Evolutionary conservation across 345 rosid species (phyloP).

Genomic region (Eucalyptus curtisii): DNA sequence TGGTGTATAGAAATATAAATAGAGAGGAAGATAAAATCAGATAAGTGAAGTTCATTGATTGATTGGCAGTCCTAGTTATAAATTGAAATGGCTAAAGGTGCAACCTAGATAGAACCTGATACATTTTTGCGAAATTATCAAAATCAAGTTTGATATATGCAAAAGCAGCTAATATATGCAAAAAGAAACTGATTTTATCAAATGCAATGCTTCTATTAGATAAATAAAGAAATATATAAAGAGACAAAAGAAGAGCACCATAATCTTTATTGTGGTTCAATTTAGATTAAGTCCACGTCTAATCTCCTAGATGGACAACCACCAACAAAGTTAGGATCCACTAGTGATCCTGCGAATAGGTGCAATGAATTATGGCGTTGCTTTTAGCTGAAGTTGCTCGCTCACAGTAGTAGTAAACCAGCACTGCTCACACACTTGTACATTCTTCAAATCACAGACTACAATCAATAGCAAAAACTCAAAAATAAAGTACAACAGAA

Average conservation of each 20-base stretch:
- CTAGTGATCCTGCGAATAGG: not conserved
- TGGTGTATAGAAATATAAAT: not conserved
- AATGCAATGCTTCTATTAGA: not conserved
- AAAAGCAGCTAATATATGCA: not conserved
- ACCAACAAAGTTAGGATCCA: not conserved
- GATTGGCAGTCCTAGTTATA: not conserved
- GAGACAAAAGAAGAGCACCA: not conserved
- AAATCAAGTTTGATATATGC: not conserved
- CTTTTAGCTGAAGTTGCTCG: not conserved
- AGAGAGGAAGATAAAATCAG: not conserved
- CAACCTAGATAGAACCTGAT: not conserved
- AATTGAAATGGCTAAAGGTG: not conserved
- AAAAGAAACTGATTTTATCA: not conserved
- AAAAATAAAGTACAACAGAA: not conserved
- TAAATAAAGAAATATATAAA: not conserved
- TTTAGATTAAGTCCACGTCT: fast-evolving
- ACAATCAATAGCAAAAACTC: not conserved
- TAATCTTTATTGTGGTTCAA: not conserved
- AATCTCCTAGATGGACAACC: not conserved
- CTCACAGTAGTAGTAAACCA: not conserved
- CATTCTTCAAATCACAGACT: not conserved
- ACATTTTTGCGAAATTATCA: not conserved
- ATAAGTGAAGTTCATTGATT: not conserved
- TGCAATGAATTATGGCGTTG: not conserved
- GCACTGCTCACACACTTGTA: not conserved